A percentile compares a stretch with the other conserved stretches of the same genome.
Evolutionary conservation across 192 early-diverging fungal genomes (phyloP).

Genomic region (Coemansia erecta): DNA sequence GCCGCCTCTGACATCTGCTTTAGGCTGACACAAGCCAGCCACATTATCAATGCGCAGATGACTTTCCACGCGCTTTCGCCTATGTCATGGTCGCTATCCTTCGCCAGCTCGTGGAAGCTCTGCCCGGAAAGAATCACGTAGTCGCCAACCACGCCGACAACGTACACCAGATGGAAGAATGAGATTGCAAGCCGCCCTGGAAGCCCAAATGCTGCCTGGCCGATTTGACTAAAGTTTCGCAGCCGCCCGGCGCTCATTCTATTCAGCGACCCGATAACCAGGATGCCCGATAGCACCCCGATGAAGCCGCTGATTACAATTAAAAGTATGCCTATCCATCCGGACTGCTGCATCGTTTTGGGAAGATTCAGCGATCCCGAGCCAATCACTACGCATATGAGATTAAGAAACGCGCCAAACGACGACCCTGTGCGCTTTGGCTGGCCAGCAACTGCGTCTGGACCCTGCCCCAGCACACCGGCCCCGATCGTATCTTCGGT

Average conservation of each 20-base stretch:
- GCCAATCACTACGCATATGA: constrained; percentile 71
- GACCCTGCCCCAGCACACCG: neutral
- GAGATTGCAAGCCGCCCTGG: constrained; percentile 58
- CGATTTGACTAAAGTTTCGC: constrained; percentile 63
- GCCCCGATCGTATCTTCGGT: neutral
- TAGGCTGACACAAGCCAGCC: constrained; percentile 68
- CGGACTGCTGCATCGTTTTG: constrained; percentile 64
- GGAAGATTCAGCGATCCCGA: constrained; percentile 76
- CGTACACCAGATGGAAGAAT: constrained; percentile 63
- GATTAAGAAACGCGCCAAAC: constrained; percentile 57
- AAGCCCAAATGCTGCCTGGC: constrained; percentile 64
- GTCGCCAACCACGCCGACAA: constrained; percentile 64
- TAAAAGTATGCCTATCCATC: constrained; percentile 72
- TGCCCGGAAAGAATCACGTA: constrained; percentile 73
- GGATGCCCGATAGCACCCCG: constrained; percentile 67
- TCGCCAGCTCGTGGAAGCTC: constrained; percentile 60
- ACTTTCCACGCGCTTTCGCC: constrained; percentile 59
- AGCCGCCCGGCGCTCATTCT: constrained; percentile 55
- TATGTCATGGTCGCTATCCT: constrained; percentile 39
- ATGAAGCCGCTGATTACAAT: constrained; percentile 65
- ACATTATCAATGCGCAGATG: constrained; percentile 59
- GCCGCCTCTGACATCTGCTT: constrained; percentile 79
- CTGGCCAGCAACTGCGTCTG: constrained; percentile 14
- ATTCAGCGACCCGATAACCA: constrained; percentile 70
- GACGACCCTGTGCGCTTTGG: constrained; percentile 50